Conservation (phyloP, 164 flowering plant genomes). For the Annona cherimola region DNA sequence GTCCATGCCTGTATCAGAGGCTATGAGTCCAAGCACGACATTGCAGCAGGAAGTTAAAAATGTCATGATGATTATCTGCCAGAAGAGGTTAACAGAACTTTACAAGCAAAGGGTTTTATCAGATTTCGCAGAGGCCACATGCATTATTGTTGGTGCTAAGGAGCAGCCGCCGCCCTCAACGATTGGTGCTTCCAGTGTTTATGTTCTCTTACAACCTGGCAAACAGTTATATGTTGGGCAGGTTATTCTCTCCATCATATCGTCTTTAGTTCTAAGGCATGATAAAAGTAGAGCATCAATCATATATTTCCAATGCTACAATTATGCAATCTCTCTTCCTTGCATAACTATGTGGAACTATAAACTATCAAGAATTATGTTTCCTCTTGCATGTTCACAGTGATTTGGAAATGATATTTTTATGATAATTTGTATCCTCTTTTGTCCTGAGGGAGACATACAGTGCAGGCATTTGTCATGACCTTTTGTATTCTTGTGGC, state of each 20-base stretch:
- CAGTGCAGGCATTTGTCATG: too few species aligned
- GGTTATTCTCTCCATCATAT: conserved; percentile 32
- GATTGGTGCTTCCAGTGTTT: conserved; percentile 81
- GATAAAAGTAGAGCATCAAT: background rate
- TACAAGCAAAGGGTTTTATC: conserved; percentile 31
- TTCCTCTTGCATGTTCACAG: too few species aligned
- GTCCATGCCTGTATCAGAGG: conserved; percentile 1
- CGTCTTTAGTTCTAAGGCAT: background rate
- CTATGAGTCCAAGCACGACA: conserved; percentile 17
- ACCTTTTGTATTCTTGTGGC: too few species aligned
- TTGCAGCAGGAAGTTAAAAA: conserved; percentile 41
- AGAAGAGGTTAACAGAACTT: conserved; percentile 48
- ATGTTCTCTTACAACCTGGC: conserved; percentile 74
- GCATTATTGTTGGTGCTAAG: conserved; percentile 46
- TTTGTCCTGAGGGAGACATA: too few species aligned
- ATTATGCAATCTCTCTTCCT: too few species aligned
- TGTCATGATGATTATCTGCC: conserved; percentile 47
- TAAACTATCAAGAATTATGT: too few species aligned
- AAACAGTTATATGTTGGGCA: conserved; percentile 76
- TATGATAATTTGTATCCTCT: too few species aligned
- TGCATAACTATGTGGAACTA: too few species aligned
- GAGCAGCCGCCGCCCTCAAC: conserved; percentile 93
- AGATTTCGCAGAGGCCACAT: conserved; percentile 39
- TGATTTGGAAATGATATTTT: too few species aligned
- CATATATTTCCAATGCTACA: too few species aligned